Conservation (phyloP, 805 yeast genomes). For the Candida coquimbonensis region DNA sequence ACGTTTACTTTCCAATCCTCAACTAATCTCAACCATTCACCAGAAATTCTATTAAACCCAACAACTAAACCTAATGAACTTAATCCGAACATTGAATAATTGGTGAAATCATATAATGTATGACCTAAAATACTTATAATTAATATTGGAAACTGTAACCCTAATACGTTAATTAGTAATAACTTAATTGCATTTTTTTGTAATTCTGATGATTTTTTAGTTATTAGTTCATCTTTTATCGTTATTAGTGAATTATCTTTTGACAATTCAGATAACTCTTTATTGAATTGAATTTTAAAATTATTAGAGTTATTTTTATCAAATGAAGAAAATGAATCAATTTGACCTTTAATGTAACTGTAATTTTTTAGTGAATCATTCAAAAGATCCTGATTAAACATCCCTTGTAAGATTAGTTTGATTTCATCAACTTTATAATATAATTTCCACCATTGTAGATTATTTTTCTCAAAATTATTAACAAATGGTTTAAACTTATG, state of each 20-base stretch:
- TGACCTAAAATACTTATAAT: slow-evolving; percentile 22
- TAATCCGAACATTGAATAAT: slow-evolving; percentile 27
- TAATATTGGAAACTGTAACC: slow-evolving; percentile 26
- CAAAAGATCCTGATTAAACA: slow-evolving; percentile 21
- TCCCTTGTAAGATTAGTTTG: slow-evolving; percentile 20
- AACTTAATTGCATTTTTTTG: slow-evolving; percentile 22
- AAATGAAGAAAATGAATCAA: slow-evolving; percentile 22
- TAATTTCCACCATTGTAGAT: slow-evolving; percentile 27
- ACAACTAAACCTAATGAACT: slow-evolving; percentile 25
- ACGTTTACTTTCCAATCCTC: slow-evolving; percentile 18
- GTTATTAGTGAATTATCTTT: slow-evolving; percentile 14
- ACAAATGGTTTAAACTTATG: slow-evolving; percentile 22
- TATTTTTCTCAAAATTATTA: slow-evolving; percentile 17
- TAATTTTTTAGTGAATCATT: slow-evolving; percentile 22
- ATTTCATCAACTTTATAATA: slow-evolving; percentile 27
- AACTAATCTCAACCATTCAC: slow-evolving; percentile 22
- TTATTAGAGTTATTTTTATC: not conserved
- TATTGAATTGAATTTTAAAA: not conserved
- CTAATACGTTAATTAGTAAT: slow-evolving; percentile 23
- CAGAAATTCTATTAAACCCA: slow-evolving; percentile 27
- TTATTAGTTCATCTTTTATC: slow-evolving; percentile 14
- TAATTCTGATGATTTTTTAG: slow-evolving; percentile 15
- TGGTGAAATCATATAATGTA: slow-evolving; percentile 23
- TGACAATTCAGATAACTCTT: slow-evolving; percentile 5
- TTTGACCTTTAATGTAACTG: slow-evolving; percentile 27